Evolutionary conservation across 1,284 basidiomycete genomes (phyloP).

Genomic region (Spongispora temasekensis): DNA sequence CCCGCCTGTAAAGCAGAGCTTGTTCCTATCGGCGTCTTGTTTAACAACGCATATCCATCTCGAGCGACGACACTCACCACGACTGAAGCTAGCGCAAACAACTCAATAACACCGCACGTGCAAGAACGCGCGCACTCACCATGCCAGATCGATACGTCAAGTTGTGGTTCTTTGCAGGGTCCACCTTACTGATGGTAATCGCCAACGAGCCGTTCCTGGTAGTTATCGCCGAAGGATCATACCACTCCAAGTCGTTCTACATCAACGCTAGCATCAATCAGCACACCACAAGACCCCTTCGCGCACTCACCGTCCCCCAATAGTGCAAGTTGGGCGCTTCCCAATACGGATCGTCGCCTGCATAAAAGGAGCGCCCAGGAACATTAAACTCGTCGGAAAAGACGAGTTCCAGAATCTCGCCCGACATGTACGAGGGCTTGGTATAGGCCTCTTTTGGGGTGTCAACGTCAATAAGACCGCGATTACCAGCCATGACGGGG

Average conservation of each 20-base stretch:
- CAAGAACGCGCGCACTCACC: constrained; percentile 15
- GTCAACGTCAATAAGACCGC: constrained; percentile 74
- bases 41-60: constrained; percentile 37
- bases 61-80: constrained; percentile 46
- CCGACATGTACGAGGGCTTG: constrained; percentile 56
- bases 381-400: constrained; percentile 73
- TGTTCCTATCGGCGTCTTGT: constrained; percentile 43
- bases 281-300: too few relatives aligned
- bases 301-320: constrained; percentile 49
- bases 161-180: constrained; percentile 46
- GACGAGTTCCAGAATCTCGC: constrained; percentile 53
- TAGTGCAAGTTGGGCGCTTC: constrained; percentile 74
- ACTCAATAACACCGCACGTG: background rate
- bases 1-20: constrained; percentile 85
- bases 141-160: constrained; percentile 55
- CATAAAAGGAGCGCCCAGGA: constrained; percentile 57
- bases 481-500: constrained; percentile 62
- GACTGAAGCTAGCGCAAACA: constrained; percentile 26
- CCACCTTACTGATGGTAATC: constrained; percentile 50
- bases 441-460: constrained; percentile 68
- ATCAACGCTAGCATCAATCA: constrained; percentile 9
- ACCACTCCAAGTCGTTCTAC: constrained; percentile 52
- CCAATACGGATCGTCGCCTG: constrained; percentile 63
- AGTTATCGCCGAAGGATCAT: constrained; percentile 65
- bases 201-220: constrained; percentile 64